phyloP scores from a whole-genome alignment of 2,329 filamentous ascomycete species.

The Teratosphaeria destructans region DNA sequence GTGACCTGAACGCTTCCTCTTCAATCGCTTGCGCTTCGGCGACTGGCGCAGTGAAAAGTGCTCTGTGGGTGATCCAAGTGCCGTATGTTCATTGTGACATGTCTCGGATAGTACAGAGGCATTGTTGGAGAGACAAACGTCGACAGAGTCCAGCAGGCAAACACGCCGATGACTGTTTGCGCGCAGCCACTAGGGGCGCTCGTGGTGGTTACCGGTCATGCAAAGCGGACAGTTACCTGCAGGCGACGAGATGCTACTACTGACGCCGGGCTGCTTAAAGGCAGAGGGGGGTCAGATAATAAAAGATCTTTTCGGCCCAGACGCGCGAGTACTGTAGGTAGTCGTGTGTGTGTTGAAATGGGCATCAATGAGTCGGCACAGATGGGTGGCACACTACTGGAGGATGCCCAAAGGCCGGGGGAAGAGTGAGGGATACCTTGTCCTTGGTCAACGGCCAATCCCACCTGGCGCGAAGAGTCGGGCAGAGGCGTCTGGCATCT shows the following conservation, averaged over 20 bases:
- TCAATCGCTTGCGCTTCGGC: not conserved
- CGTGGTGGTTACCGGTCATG: slow-evolving; percentile 12
- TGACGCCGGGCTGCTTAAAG: not conserved
- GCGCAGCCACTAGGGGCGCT: slow-evolving; percentile 10
- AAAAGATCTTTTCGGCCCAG: not conserved
- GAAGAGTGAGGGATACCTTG: slow-evolving; percentile 4
- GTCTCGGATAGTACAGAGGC: slow-evolving; percentile 10
- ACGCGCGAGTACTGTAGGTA: not conserved
- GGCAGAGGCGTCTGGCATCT: not conserved
- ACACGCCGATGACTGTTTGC: slow-evolving; percentile 19
- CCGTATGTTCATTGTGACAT: slow-evolving; percentile 12
- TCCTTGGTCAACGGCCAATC: not conserved
- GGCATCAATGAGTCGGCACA: slow-evolving; percentile 4
- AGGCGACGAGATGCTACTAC: not conserved
- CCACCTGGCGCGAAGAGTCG: slow-evolving; percentile 1
- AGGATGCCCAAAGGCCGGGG: slow-evolving; percentile 7
- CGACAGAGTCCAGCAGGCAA: slow-evolving; percentile 11
- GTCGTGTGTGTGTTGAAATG: not conserved
- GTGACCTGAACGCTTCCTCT: not conserved
- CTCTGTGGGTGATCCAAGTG: not conserved
- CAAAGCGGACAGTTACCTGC: slow-evolving; percentile 6
- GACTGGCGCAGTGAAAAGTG: not conserved
- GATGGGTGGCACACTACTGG: not conserved
- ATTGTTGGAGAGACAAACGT: slow-evolving; percentile 3
- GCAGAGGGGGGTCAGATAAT: not conserved